phyloP scores from a whole-genome alignment of 169 alveolate genomes.

The Eimeria brunetti region DNA sequence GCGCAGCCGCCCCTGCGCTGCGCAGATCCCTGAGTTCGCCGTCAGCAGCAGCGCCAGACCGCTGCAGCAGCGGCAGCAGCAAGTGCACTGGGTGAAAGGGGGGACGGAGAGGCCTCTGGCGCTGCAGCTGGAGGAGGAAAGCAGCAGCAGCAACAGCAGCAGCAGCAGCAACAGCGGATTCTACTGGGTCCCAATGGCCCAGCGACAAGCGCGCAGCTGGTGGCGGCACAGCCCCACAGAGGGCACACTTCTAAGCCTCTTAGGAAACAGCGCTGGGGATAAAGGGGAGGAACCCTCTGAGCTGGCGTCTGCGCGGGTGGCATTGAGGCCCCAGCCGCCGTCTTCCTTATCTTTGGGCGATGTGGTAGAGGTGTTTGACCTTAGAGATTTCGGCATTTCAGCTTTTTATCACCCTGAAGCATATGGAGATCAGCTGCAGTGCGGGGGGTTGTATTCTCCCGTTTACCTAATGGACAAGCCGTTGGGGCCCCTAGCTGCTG shows the following conservation, averaged over 20 bases:
- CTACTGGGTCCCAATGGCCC: background rate
- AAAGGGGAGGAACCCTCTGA: background rate
- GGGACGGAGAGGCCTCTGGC: background rate
- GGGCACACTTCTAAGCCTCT: background rate
- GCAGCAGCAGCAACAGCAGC: background rate
- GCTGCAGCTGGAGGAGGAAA: background rate
- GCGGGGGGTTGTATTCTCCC: conserved; percentile 24
- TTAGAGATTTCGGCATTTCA: background rate
- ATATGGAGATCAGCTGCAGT: conserved; percentile 2
- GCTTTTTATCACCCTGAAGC: conserved; percentile 38
- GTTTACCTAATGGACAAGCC: background rate
- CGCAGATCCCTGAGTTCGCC: conserved; percentile 14
- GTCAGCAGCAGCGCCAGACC: background rate
- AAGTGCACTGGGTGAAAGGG: background rate
- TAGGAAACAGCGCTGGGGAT: background rate
- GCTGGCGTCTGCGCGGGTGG: background rate
- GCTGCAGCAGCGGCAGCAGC: background rate
- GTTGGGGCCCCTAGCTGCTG: conserved; percentile 11
- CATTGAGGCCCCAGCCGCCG: background rate
- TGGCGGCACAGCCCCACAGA: background rate
- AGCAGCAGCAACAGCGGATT: background rate
- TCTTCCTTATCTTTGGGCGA: background rate
- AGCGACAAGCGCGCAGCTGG: conserved; percentile 34
- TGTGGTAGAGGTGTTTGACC: background rate
- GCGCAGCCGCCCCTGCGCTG: background rate